Evolutionary conservation across 768 basidiomycete genomes (phyloP).

Genomic region (Lactifluus volemus): DNA sequence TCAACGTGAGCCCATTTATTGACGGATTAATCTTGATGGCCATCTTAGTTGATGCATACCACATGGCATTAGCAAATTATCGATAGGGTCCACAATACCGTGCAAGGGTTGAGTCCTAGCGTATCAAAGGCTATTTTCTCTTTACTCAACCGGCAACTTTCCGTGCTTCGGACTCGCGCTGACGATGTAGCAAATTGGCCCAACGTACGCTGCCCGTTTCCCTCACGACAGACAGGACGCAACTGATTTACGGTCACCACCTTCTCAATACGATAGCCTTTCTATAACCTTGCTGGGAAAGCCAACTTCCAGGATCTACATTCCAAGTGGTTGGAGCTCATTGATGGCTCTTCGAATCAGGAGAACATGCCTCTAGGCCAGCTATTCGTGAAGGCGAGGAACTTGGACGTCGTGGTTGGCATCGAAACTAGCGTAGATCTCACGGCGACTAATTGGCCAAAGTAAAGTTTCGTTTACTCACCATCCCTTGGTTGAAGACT

Average conservation of each 20-base stretch:
- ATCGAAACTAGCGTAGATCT: constrained; percentile 60
- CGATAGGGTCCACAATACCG: constrained; percentile 35
- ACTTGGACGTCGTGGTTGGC: constrained; percentile 67
- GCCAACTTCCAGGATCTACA: constrained; percentile 45
- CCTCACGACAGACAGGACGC: not conserved
- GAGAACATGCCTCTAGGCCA: constrained; percentile 68
- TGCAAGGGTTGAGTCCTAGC: constrained; percentile 31
- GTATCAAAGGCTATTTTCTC: constrained; percentile 38
- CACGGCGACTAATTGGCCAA: constrained; percentile 49
- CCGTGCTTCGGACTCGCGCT: constrained; percentile 40
- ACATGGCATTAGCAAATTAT: constrained; percentile 36
- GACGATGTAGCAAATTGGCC: constrained; percentile 66
- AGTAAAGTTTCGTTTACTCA: constrained; percentile 33
- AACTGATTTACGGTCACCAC: not conserved
- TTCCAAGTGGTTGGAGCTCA: constrained; percentile 47
- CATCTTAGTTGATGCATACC: not conserved
- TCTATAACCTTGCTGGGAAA: constrained; percentile 40
- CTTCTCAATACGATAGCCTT: constrained; percentile 24
- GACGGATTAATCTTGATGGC: not conserved
- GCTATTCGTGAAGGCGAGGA: constrained; percentile 58
- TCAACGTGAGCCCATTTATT: constrained; percentile 38
- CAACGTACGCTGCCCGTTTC: constrained; percentile 29
- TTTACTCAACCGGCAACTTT: constrained; percentile 40
- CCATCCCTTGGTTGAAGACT: not conserved
- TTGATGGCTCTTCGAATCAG: constrained; percentile 62